Evolutionary conservation across 2,329 filamentous ascomycete genomes (phyloP), one percentile per base, ranked within the genome.

Genomic region (Aspergillus calidoustus): DNA sequence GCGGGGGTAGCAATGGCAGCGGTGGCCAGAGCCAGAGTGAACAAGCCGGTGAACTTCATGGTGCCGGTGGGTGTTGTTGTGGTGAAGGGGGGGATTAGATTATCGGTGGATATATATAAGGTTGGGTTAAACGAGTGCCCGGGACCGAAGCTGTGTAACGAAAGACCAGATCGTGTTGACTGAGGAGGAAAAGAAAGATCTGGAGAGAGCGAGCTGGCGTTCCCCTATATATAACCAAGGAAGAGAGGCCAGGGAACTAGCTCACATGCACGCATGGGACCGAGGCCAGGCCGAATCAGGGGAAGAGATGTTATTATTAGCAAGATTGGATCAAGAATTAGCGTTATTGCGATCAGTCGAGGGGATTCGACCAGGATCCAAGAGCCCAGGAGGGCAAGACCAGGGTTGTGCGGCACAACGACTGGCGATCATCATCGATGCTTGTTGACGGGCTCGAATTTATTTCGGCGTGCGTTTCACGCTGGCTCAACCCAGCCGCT

Each of bases 41-140:
- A 59, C 43, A 72, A 38, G 59, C 63, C 63, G 56, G 67, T 61
- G 66, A 71, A 69, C 61, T 66, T 69, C 69, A 71, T 71, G 41
- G 55, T 68, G 65, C 59, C 54, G 58, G 56, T 56, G n/a, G 52
- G 61, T 44, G 52, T 15, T 15, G 34, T 13, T 41, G 34, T 41
- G 11, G 11, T 15, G 13, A 41, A 41, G 34, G 34, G 34, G 34
- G 34, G 34, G 34, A 15, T 41, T 61, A 34, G 41, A 60, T 63
- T 57, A 57, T 55, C 57, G 25, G 48, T 60, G 30, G 56, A 49
- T 57, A 64, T 63, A 60, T 64, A 59, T 34, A 23, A 31, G 38
- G 56, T 49, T 31, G 28, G 48, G 34, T 17, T 47, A 63, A 68
- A 68, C 64, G 66, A 69, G 60, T 69, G 66, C 64, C 64, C 48